phyloP scores from a whole-genome alignment of 495 filamentous ascomycete species.

The Penicillium robsamsonii region DNA sequence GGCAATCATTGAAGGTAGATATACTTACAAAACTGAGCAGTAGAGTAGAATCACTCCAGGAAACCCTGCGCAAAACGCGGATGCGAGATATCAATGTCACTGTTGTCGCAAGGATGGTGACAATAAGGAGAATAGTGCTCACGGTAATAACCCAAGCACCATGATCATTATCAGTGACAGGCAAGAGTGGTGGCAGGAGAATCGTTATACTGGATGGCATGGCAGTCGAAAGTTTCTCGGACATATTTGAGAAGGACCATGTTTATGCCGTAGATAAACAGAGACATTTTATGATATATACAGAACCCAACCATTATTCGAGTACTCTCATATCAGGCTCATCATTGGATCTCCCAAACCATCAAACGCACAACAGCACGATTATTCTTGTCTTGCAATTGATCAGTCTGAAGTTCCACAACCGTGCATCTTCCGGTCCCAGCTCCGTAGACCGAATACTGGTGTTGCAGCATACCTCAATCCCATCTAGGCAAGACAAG shows the following conservation, averaged over 20 bases:
- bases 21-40: constrained; percentile 7
- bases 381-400: background rate
- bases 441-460: background rate
- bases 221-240: background rate
- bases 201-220: constrained; percentile 1
- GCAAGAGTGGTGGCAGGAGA: constrained; percentile 8
- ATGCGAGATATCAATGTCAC: constrained; percentile 11
- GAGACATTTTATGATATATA: constrained; percentile 1
- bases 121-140: constrained; percentile 15
- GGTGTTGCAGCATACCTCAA: constrained; percentile 4
- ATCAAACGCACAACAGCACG: background rate
- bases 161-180: constrained; percentile 13
- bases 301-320: background rate
- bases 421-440: constrained; percentile 1
- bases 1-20: background rate
- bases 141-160: constrained; percentile 16
- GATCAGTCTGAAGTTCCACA: constrained; percentile 4
- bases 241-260: background rate
- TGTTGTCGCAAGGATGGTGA: constrained; percentile 9
- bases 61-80: constrained; percentile 3
- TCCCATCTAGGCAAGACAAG: constrained; percentile 1
- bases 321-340: background rate
- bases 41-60: constrained; percentile 8
- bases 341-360: background rate
- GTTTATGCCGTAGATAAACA: background rate